Conservation (phyloP, 441 rosid species). For the Pelargonium myrrhifolium region DNA sequence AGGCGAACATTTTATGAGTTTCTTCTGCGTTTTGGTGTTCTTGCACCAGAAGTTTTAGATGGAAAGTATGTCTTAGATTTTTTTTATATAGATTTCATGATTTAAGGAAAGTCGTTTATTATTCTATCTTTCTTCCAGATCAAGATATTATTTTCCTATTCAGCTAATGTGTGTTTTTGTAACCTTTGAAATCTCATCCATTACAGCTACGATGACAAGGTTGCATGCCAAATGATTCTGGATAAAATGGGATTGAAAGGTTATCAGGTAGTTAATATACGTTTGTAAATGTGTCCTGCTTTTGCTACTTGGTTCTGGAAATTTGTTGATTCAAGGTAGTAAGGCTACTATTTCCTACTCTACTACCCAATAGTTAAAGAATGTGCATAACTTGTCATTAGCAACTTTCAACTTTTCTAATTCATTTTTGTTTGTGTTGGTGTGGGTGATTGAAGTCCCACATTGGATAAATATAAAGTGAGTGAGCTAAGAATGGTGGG, state of each 20-base stretch:
- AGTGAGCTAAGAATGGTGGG: no score
- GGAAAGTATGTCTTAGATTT: conserved; percentile 47
- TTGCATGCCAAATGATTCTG: conserved; percentile 59
- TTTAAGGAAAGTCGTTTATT: not conserved
- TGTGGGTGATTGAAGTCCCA: no score
- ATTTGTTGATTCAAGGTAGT: conserved; percentile 7
- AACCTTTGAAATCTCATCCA: conserved; percentile 20
- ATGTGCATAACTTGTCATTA: no score
- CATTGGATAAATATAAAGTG: no score
- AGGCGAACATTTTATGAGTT: conserved; percentile 63
- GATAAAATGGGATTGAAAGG: conserved; percentile 64
- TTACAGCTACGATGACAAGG: conserved; percentile 52
- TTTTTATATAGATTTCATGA: conserved; percentile 1
- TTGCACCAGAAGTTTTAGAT: conserved; percentile 61
- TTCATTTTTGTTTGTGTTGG: no score
- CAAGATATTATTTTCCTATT: not conserved
- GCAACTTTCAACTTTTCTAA: no score
- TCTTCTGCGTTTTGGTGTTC: conserved; percentile 63
- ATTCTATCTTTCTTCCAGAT: conserved; percentile 14
- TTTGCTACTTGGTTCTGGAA: not conserved
- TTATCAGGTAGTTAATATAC: conserved; percentile 51
- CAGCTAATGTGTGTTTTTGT: conserved; percentile 9
- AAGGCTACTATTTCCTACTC: no score
- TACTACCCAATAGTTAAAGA: no score
- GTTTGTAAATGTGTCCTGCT: conserved; percentile 8